Base-by-base conservation (phyloP, 345 rosid genomes). In the Populus nigra region DNA sequence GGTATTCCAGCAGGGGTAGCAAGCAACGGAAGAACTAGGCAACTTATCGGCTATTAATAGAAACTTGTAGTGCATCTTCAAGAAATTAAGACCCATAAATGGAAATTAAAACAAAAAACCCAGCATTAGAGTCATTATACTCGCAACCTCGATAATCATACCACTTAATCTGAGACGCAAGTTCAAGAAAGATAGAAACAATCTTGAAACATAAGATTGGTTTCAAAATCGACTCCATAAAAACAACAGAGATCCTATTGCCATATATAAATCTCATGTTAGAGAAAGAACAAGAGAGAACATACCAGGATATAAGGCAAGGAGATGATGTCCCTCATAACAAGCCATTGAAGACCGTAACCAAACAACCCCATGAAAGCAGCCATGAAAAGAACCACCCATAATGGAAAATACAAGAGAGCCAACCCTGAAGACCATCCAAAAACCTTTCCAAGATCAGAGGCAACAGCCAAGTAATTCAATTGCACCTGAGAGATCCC, bases 381-480 rank as follows among this genome's bases (percentile, higher is more conserved):
- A 15, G 99, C 90, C 73, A 89, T 84, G 88, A 93, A 91, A 20
- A 95, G 92, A 68, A 95, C 97, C 7, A 73, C 73, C 89, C 88
- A 91, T 33, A 95, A 75, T 3, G 98, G 98, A 23, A 92, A 87
- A 80, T 88, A 86, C 91, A 92, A 73, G 49, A 95, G 75, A 27
- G 98, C 98, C 65, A 95, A 75, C 0, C 99, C 99, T 1, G 99
- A 95, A 7, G 96, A 95, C 99, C 99, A 95, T 0, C 99, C 99
- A 11, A 95, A 91, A 4, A 92, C 83, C 79, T 95, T 95, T 1
- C 99, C 99, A 61, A 95, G 86, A 88, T 93, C 99, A 45, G 99
- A 95, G 29, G 99, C 99, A 12, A 92, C 97, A 0, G 98, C 98
- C 55, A 95, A 81, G 55, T 93, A 93, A 87, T 92, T 95, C 77